Evolutionary conservation across 2,329 filamentous ascomycete genomes (phyloP), one percentile per base, ranked within the genome.

Genomic region (Sarocladium kiliense): DNA sequence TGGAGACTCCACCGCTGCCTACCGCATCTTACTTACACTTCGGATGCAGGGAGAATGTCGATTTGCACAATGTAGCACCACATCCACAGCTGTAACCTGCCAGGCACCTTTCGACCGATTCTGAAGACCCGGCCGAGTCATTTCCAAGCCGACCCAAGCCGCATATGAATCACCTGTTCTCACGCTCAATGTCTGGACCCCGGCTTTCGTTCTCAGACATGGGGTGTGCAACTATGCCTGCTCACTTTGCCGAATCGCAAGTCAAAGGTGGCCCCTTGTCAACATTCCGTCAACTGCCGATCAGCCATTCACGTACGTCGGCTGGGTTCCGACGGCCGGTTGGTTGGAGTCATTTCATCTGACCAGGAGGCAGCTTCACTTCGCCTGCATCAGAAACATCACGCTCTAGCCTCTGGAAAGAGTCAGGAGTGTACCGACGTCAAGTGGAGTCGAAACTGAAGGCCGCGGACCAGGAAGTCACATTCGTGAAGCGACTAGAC

Each of bases 391-490:
- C 36, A 9, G 5, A 39, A n/a, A 39, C 36, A n/a, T 39, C 36
- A 19, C 12, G 12, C 7, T 19, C 36, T n/a, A n/a, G 36, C 12
- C 6, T 19, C 36, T 12, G 27, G 23, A 27, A 12, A 18, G 21
- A 27, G 16, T 23, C 10, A 27, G 36, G 36, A 39, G 36, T 39
- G 36, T 19, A 39, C 16, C 36, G 9, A n/a, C 36, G 16, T 39
- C 36, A n/a, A n/a, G 44, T 47, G 44, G 44, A 47, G 44, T 14
- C 25, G 14, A 27, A 7, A 12, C 27, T 3, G 25, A 27, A 6
- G 44, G n/a, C 44, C 44, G 44, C 44, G 25, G 44, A 47, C 25
- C 12, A 47, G 25, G 44, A 18, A 30, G 44, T 47, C 21, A 47
- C 21, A 47, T 3, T 3, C 27, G 25, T 27, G 44, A 47, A n/a